Evolutionary conservation across 2,329 filamentous ascomycete species (phyloP), one percentile per base, ranked within the genome.

Genomic region (Hawksworthiomyces lignivorus): DNA sequence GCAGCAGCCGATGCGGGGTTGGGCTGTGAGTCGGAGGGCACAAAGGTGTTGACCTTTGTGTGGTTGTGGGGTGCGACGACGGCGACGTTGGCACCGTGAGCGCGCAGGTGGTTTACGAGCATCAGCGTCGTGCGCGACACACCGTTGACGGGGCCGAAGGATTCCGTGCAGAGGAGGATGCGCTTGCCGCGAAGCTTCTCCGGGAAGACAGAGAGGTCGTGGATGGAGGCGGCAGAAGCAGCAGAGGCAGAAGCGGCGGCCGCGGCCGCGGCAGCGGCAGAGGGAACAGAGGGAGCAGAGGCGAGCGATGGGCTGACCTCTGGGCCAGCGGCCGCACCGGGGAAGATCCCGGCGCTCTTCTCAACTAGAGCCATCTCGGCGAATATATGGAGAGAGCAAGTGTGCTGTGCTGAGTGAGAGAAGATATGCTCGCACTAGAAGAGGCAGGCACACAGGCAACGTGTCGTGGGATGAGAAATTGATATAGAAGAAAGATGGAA

Each of bases 121-220:
- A 79, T 83, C 51, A 80, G 64, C 0, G 82, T 85, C 5, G 81
- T 85, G 47, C 80, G 70, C 52, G 77, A 82, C 34, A 85, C 81
- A n/a, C 82, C 81, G 54, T 85, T 85, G 55, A 85, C 77, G 0
- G 81, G 81, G 4, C 80, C 81, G 44, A 84, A 80, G 1, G 80
- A 84, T 56, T 85, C 82, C 12, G 80, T 84, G 47, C 80, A 82
- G 7, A 85, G 69, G 7, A 85, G 61, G 47, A 85, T 69, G 48
- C 72, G 73, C 57, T 77, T 80, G 9, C 75, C 77, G 28, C 65
- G 61, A n/a, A 84, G 66, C 8, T 63, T 54, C 1, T 55, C 31
- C 0, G 72, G 72, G 46, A 75, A 76, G 29, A 57, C 48, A 10
- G 65, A 59, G 39, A 68, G 54, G 44, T 72, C 63, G 50, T 67